These are phyloP conservation scores for Lupinus albus DNA, from an alignment of 306 rosid genomes.

Conservation along the genomic window DNA sequence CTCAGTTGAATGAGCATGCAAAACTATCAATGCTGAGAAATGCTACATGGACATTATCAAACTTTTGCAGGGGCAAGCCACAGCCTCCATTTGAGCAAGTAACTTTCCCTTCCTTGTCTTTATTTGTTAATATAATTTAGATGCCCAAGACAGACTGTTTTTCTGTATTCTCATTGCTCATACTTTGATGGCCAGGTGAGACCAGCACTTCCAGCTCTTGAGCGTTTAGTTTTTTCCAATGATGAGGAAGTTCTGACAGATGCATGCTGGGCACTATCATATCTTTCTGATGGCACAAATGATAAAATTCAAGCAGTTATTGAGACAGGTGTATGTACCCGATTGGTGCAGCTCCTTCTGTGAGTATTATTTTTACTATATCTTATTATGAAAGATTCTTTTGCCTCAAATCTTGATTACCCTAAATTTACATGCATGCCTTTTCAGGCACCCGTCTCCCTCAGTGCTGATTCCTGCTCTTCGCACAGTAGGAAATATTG, in stretches of 20 bases:
- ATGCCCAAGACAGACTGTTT: slow-evolving; percentile 10
- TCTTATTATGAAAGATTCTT: background rate
- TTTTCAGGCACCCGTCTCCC: slow-evolving; percentile 71
- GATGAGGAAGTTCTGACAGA: slow-evolving; percentile 84
- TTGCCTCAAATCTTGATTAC: slow-evolving; percentile 24
- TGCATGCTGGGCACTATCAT: slow-evolving; percentile 84
- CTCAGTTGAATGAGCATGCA: slow-evolving; percentile 77
- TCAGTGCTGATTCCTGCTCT: slow-evolving; percentile 76
- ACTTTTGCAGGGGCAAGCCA: slow-evolving; percentile 90
- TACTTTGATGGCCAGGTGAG: slow-evolving; percentile 56
- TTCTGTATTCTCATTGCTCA: slow-evolving; percentile 2
- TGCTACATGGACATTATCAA: slow-evolving; percentile 86
- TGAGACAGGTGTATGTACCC: slow-evolving; percentile 67
- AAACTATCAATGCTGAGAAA: slow-evolving; percentile 81
- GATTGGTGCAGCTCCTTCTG: slow-evolving; percentile 76
- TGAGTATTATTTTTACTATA: slow-evolving; percentile 44
- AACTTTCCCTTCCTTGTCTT: background rate
- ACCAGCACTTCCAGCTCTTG: slow-evolving; percentile 80
- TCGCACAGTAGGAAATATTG: slow-evolving; percentile 84
- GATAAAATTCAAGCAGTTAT: slow-evolving; percentile 85
- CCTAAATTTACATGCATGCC: slow-evolving; percentile 13
- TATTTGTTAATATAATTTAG: slow-evolving; percentile 8
- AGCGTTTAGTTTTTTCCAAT: slow-evolving; percentile 65
- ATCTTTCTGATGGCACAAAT: slow-evolving; percentile 76
- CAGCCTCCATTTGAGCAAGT: slow-evolving; percentile 84